Percentiles rank a stretch among this genome's conserved stretches.
These are phyloP conservation scores for Jatropha curcas DNA, from an alignment of 345 rosid species.

Conservation along the genomic window DNA sequence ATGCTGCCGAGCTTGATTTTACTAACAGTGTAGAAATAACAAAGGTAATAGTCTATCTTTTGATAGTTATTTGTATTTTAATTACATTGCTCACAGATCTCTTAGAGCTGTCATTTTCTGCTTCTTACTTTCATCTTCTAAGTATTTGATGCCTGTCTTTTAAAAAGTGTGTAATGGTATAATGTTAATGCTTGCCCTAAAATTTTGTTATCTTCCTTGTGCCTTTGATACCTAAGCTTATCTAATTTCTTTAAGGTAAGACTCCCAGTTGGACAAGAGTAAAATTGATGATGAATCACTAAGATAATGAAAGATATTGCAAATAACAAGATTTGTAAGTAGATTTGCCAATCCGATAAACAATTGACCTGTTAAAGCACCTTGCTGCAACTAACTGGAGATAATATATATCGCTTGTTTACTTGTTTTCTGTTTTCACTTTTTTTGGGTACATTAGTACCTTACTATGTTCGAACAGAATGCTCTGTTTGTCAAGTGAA, in stretches of 20 bases:
- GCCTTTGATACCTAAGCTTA: background rate
- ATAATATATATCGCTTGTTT: no score
- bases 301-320: no score
- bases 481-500: background rate
- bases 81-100: background rate
- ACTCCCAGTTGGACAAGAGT: background rate
- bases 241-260: background rate
- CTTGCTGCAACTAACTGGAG: no score
- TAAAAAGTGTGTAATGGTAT: background rate
- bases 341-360: background rate
- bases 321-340: background rate
- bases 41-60: constrained; percentile 46
- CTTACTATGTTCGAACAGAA: no score
- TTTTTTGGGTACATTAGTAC: no score
- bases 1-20: constrained; percentile 71
- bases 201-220: background rate
- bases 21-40: constrained; percentile 69
- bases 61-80: background rate
- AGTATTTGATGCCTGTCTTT: background rate
- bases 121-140: background rate
- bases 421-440: no score
- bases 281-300: background rate
- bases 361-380: no score
- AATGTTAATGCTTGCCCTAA: background rate
- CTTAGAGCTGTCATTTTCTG: background rate